phyloP scores from a whole-genome alignment of 2,329 filamentous ascomycete genomes.

The Penicillium sumatraense region DNA sequence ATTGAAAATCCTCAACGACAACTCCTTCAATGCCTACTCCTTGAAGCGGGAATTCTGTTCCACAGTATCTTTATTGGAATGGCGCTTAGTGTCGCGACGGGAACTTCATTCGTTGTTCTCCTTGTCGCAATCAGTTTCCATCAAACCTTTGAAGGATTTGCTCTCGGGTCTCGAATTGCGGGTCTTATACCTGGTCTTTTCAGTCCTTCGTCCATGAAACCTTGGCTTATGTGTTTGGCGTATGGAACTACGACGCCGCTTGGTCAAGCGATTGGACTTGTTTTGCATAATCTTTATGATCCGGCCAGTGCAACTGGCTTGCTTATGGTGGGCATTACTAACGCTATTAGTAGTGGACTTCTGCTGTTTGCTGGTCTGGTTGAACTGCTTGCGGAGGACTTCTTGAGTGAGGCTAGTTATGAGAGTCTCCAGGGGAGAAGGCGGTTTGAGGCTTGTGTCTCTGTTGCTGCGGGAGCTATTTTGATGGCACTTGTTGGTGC shows the following conservation, averaged over 20 bases:
- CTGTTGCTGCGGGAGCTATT: conserved; percentile 63
- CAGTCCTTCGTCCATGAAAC: conserved; percentile 70
- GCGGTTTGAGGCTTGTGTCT: conserved; percentile 64
- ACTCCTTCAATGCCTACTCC: conserved; percentile 75
- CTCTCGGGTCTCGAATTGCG: conserved; percentile 82
- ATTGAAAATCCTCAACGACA: conserved; percentile 65
- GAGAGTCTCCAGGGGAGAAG: conserved; percentile 60
- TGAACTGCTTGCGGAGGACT: conserved; percentile 84
- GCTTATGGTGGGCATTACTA: conserved; percentile 84
- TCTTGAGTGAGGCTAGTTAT: conserved; percentile 70
- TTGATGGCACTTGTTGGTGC: conserved; percentile 71
- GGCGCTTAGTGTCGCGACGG: conserved; percentile 80
- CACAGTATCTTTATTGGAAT: conserved; percentile 87
- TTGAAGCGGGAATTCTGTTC: conserved; percentile 83
- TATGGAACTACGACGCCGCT: conserved; percentile 76
- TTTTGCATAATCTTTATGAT: conserved; percentile 79
- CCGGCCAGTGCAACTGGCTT: conserved; percentile 76
- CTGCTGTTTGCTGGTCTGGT: conserved; percentile 82
- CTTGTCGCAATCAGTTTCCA: conserved; percentile 82
- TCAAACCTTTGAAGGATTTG: conserved; percentile 87
- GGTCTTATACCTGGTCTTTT: conserved; percentile 71
- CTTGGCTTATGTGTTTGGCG: conserved; percentile 70
- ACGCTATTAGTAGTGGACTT: conserved; percentile 80
- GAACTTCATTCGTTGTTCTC: conserved; percentile 78
- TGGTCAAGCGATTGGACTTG: conserved; percentile 79